A percentile compares a stretch with the other conserved stretches of the same genome.
phyloP scores from a whole-genome alignment of 768 basidiomycete species.

The Tubosaeta sp. region DNA sequence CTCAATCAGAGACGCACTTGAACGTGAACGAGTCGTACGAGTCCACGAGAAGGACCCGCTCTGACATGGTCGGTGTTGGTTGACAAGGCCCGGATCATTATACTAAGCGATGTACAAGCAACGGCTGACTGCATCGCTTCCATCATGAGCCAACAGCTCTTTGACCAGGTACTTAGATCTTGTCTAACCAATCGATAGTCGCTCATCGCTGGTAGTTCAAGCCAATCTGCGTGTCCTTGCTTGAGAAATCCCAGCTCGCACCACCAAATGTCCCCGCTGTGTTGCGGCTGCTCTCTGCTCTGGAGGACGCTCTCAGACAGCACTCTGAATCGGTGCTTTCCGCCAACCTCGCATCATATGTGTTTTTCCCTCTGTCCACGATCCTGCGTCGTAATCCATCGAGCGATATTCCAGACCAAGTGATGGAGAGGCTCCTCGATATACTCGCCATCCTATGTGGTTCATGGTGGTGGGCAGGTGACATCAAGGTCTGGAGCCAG shows the following conservation, averaged over 20 bases:
- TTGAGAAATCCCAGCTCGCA: constrained; percentile 63
- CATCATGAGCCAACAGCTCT: constrained; percentile 27
- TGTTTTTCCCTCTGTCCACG: constrained; percentile 83
- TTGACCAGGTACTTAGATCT: constrained; percentile 33
- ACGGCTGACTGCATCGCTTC: constrained; percentile 12
- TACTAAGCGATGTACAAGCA: background rate
- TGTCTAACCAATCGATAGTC: background rate
- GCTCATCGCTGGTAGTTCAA: constrained; percentile 44
- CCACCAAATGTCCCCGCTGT: constrained; percentile 47
- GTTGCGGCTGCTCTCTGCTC: constrained; percentile 49
- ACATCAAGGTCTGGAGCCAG: constrained; percentile 75
- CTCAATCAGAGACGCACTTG: constrained; percentile 52
- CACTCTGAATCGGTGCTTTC: constrained; percentile 43
- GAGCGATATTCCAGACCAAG: constrained; percentile 66
- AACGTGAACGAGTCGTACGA: constrained; percentile 88
- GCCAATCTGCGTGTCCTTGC: constrained; percentile 73
- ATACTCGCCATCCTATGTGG: constrained; percentile 56
- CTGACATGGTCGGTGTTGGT: constrained; percentile 28
- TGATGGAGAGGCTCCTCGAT: constrained; percentile 69
- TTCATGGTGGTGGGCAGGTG: constrained; percentile 85
- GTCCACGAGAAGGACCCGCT: constrained; percentile 67
- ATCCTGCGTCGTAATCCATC: constrained; percentile 76
- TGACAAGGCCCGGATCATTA: background rate
- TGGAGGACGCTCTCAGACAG: constrained; percentile 46
- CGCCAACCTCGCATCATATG: constrained; percentile 69